Evolutionary conservation across 305 asterid species (phyloP), one percentile per base, ranked within the genome.

Genomic region (Coffea humblotiana): DNA sequence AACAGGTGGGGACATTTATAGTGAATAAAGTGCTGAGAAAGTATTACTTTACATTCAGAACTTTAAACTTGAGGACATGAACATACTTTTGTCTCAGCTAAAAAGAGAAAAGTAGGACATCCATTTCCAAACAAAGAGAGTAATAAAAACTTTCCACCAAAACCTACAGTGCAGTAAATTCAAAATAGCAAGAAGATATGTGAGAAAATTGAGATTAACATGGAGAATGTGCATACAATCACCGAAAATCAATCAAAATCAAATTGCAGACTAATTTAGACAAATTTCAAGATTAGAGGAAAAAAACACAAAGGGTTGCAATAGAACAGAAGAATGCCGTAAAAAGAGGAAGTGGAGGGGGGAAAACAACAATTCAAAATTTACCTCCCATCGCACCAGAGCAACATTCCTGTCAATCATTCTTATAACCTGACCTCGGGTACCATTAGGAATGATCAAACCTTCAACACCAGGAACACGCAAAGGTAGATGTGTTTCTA

Each of bases 331-430:
- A 19, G 43, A 40, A 81, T 32, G 35, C 72, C 81, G 54, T 75
- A 25, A 76, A 43, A 70, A 76, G n/a, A 75, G 65, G 40, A 58
- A 64, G 78, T 56, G 48, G 6, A 60, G 40, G 11, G 15, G 15
- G 35, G 64, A 60, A 14, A n/a, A 7, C 73, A 79, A 70, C 54
- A 16, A 25, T 63, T 72, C 63, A 40, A 25, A 18, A 74, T 80
- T 79, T 92, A 96, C 99, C 99, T 96, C 98, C 99, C 99, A 94
- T 72, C 97, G 93, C 72, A 96, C 98, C 76, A 96, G 85, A 80
- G 94, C 98, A 82, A 79, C 75, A 79, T 89, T 81, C 56, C 83
- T 80, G 80, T 91, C 87, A 32, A 93, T 89, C 97, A 92, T 88
- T 87, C 91, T 94, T 87, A 96, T 80, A 84, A 96, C 89, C 83